phyloP scores from a whole-genome alignment of 257 asterid genomes.

The Nicotiana noctiflora region DNA sequence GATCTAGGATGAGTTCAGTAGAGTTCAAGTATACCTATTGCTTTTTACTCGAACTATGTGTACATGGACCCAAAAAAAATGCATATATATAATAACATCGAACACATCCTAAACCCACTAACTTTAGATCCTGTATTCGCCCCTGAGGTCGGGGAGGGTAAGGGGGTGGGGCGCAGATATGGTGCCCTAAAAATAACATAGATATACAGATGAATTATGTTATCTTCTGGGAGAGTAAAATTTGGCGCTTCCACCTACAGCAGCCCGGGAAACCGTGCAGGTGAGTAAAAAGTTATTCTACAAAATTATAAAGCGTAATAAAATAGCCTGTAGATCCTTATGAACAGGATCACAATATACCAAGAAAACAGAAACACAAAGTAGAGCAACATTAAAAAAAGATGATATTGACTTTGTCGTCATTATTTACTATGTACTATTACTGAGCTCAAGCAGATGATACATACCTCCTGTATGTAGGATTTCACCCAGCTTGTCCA shows the following conservation, averaged over 20 bases:
- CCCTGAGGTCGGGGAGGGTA: background rate
- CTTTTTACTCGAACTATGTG: background rate
- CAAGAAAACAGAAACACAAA: background rate
- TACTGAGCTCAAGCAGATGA: background rate
- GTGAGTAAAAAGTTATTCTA: background rate
- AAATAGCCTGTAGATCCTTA: background rate
- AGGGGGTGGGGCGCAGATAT: background rate
- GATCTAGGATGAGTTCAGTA: background rate
- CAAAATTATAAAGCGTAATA: background rate
- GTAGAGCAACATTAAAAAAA: background rate
- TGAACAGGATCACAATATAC: background rate
- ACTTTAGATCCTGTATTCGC: background rate
- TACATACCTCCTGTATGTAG: constrained; percentile 71
- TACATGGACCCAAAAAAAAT: background rate
- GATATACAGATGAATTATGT: background rate
- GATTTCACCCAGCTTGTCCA: constrained; percentile 89
- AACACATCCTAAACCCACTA: background rate
- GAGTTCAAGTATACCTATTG: background rate
- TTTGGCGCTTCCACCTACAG: background rate
- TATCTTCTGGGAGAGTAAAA: background rate
- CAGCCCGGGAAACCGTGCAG: background rate
- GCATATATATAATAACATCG: background rate
- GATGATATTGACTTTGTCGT: background rate
- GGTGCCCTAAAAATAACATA: background rate
- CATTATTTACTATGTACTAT: background rate